Conservation (phyloP, 768 basidiomycete species). For the Melanogaster broomeanus region DNA sequence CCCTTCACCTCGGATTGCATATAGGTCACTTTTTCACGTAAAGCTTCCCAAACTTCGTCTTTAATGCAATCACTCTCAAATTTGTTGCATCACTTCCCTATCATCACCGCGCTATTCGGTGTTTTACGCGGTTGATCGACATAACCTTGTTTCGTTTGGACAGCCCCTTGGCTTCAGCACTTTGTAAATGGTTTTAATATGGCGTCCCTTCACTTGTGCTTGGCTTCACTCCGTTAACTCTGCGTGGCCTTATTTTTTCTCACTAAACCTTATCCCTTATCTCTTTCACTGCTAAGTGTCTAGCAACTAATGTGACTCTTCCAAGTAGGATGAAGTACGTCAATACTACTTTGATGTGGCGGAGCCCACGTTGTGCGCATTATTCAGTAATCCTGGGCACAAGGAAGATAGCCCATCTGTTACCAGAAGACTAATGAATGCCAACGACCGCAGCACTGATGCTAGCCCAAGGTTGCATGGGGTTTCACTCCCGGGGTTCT, state of each 20-base stretch:
- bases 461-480: slow-evolving; percentile 1
- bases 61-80: slow-evolving; percentile 8
- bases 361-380: slow-evolving; percentile 30
- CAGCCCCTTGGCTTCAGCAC: slow-evolving; percentile 18
- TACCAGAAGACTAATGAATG: background rate
- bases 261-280: slow-evolving; percentile 8
- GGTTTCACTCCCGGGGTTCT: slow-evolving; percentile 31
- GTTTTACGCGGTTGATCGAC: slow-evolving; percentile 5
- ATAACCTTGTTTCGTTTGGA: slow-evolving; percentile 3
- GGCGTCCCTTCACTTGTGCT: slow-evolving; percentile 8
- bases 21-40: slow-evolving; percentile 4
- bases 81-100: slow-evolving; percentile 2
- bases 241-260: slow-evolving; percentile 6
- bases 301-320: slow-evolving; percentile 19
- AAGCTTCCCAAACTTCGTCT: slow-evolving; percentile 2
- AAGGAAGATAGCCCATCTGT: background rate
- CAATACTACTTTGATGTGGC: slow-evolving; percentile 32
- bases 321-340: slow-evolving; percentile 35
- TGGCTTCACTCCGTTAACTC: slow-evolving; percentile 5
- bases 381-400: slow-evolving; percentile 6
- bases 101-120: slow-evolving; percentile 4
- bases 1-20: slow-evolving; percentile 8
- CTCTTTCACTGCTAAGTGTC: slow-evolving; percentile 4
- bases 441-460: slow-evolving; percentile 1
- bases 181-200: slow-evolving; percentile 2